Evolutionary conservation across 1,284 basidiomycete genomes (phyloP), one percentile per base, ranked within the genome.

Genomic region (Ustilago vetiveriae): DNA sequence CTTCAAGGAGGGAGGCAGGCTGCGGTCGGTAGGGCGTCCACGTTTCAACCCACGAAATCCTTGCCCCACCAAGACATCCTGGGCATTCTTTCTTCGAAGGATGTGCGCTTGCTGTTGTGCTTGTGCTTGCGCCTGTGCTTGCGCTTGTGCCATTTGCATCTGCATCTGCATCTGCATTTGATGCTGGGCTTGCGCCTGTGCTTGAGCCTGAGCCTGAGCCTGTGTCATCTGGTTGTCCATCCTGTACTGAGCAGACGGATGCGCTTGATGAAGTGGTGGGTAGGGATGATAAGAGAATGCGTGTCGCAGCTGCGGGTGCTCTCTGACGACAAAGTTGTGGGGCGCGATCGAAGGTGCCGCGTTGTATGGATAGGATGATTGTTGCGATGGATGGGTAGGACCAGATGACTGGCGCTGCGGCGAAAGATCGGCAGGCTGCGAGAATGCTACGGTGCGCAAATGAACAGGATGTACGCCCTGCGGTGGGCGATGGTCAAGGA

Each of bases 21-120:
- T 86, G 82, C 90, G 90, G 81, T 92, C 91, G 2, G 90, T 90
- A 35, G 92, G 85, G 78, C 91, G 91, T 54, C 90, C 87, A 77
- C 88, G 89, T 82, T 90, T 92, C 44, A 76, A 65, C 14, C 63
- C 75, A 41, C 82, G 76, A 47, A 76, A 74, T 8, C 77, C 78
- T 24, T 77, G 70, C 11, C 70, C 74, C 23, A 72, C 70, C 21
- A 76, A 49, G 17, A 73, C 58, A 32, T 76, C 76, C 40, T 75
- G 72, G 36, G 73, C 57, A 53, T 75, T 62, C 68, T 66, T 68
- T 24, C 70, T 45, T 36, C 69, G 59, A 2, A 74, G 43, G 14
- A 45, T 63, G 24, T 69, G 72, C 29, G 55, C 66, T 29, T 63
- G 66, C 24, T 49, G 49, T 42, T 76, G 76, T 35, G 76, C 72